Conservation (phyloP, 805 yeast genomes). For the Metschnikowia santaceciliae region DNA sequence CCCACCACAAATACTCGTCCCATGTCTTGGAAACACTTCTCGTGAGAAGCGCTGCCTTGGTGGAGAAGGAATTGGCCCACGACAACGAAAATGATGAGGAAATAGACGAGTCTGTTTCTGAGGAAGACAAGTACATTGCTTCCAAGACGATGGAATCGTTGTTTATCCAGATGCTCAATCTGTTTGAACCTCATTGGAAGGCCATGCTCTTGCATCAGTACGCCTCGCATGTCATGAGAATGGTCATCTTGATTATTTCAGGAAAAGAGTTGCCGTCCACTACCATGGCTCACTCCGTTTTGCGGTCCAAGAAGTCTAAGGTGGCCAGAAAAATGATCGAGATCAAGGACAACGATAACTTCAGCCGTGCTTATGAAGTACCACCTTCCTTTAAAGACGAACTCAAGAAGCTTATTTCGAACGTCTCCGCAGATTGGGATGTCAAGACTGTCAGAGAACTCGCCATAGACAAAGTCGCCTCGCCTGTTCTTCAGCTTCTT, state of each 20-base stretch:
- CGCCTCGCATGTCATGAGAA: conserved; percentile 82
- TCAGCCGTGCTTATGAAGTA: conserved; percentile 59
- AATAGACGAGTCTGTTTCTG: conserved; percentile 17
- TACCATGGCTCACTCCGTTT: conserved; percentile 60
- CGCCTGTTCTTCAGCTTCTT: conserved; percentile 80
- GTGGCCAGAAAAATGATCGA: conserved; percentile 93
- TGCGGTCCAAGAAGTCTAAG: conserved; percentile 79
- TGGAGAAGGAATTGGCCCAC: conserved; percentile 64
- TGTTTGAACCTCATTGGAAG: conserved; percentile 55
- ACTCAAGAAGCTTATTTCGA: conserved; percentile 46
- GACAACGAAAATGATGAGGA: conserved; percentile 32
- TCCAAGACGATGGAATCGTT: conserved; percentile 60
- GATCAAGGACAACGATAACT: conserved; percentile 72
- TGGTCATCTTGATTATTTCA: conserved; percentile 64
- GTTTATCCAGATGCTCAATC: conserved; percentile 61
- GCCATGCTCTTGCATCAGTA: conserved; percentile 71
- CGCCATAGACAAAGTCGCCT: conserved; percentile 75
- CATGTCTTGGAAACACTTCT: conserved; percentile 88
- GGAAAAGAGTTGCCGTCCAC: conserved; percentile 79
- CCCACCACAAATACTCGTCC: conserved; percentile 87
- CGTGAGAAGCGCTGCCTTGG: conserved; percentile 66
- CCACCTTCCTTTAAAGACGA: conserved; percentile 66
- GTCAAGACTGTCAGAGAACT: conserved; percentile 55
- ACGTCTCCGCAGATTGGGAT: conserved; percentile 34
- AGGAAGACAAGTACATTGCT: conserved; percentile 30